A percentile compares a stretch with the other conserved stretches of the same genome.
Evolutionary conservation across 2,329 filamentous ascomycete species (phyloP).

Genomic region (Trichoderma sp.): DNA sequence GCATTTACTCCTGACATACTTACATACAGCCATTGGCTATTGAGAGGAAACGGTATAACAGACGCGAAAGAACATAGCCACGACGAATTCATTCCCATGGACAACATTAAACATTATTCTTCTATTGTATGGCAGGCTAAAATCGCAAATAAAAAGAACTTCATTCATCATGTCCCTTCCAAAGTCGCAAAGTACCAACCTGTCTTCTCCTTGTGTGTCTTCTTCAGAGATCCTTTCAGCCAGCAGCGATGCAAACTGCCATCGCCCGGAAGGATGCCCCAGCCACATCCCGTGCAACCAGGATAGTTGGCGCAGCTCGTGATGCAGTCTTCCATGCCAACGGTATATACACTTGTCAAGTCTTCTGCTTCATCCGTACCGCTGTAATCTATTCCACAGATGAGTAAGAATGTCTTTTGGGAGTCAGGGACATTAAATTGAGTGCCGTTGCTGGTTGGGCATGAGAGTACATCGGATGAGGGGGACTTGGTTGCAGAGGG

Average conservation of each 20-base stretch:
- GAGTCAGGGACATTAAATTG: constrained; percentile 45
- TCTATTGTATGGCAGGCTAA: background rate
- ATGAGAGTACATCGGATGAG: constrained; percentile 35
- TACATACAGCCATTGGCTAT: background rate
- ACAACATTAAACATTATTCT: background rate
- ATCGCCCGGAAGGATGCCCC: constrained; percentile 47
- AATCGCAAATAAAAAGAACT: background rate
- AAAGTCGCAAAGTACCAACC: constrained; percentile 49
- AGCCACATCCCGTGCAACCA: constrained; percentile 46
- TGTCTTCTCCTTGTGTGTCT: constrained; percentile 33
- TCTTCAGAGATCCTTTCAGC: constrained; percentile 43
- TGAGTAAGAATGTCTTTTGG: constrained; percentile 43
- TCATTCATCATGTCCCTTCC: constrained; percentile 18
- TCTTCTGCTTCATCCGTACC: constrained; percentile 38
- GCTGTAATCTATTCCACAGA: constrained; percentile 50
- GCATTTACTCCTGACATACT: background rate
- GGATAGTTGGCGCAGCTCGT: constrained; percentile 43
- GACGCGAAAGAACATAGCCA: background rate
- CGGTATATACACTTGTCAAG: constrained; percentile 39
- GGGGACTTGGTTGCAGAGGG: constrained; percentile 26
- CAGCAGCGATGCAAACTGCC: constrained; percentile 45
- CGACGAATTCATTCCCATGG: background rate
- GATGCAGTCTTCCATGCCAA: constrained; percentile 47
- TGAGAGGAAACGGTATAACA: background rate
- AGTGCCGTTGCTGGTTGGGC: constrained; percentile 47